Conservation (phyloP, 768 basidiomycete genomes). For the Macrolepiota dolichaula region DNA sequence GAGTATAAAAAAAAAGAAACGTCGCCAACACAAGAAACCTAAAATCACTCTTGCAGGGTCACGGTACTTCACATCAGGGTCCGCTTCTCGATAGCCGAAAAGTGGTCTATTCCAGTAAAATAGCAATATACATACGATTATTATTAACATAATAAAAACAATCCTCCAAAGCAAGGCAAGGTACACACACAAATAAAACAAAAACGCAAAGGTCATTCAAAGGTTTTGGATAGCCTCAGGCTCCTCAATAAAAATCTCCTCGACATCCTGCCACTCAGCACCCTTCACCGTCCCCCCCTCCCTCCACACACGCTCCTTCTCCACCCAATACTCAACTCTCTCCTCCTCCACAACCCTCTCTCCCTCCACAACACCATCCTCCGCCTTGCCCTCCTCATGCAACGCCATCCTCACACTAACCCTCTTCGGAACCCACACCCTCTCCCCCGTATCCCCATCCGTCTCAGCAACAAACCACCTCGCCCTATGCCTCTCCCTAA, state of each 20-base stretch:
- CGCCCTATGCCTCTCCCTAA: conserved; percentile 66
- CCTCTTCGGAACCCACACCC: conserved; percentile 77
- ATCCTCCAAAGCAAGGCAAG: conserved; percentile 8
- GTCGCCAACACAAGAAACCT: no score
- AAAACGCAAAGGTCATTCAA: not conserved
- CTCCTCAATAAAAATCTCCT: conserved; percentile 79
- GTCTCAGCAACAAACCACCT: conserved; percentile 85
- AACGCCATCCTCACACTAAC: conserved; percentile 36
- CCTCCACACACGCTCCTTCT: conserved; percentile 39
- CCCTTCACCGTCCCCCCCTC: conserved; percentile 15
- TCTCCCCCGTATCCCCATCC: conserved; percentile 86
- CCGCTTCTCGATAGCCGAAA: no score
- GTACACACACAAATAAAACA: not conserved
- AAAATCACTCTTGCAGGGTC: no score
- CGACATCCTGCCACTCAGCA: conserved; percentile 50
- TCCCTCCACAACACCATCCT: conserved; percentile 25
- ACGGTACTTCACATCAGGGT: no score
- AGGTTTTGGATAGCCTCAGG: conserved; percentile 28
- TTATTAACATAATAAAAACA: not conserved
- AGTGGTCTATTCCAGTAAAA: no score
- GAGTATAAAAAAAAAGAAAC: no score
- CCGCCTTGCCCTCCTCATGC: conserved; percentile 33
- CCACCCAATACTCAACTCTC: conserved; percentile 17
- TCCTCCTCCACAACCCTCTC: conserved; percentile 50
- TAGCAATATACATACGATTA: no score